Conservation (phyloP, 1,284 basidiomycete genomes). For the Naganishia liquefaciens region DNA sequence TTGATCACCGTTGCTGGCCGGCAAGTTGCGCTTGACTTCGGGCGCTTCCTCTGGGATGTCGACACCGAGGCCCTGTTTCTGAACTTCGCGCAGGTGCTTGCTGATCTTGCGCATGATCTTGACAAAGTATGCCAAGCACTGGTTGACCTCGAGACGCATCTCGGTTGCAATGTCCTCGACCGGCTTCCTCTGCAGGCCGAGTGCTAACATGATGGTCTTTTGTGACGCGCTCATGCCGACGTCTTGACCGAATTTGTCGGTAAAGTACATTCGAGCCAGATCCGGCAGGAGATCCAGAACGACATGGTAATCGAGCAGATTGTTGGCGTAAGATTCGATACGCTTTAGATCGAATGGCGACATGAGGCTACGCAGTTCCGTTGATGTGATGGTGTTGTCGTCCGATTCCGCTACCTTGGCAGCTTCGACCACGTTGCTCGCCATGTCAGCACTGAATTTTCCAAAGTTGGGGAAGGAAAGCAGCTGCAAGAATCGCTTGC, state of each 20-base stretch:
- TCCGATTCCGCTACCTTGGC: constrained; percentile 38
- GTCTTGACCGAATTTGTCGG: constrained; percentile 64
- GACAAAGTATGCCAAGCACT: constrained; percentile 85
- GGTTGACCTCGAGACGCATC: constrained; percentile 78
- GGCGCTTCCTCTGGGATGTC: constrained; percentile 56
- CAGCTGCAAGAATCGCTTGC: constrained; percentile 82
- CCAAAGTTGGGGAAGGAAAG: constrained; percentile 87
- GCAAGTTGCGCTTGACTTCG: constrained; percentile 38
- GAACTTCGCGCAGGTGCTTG: constrained; percentile 75
- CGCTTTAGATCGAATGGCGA: constrained; percentile 96
- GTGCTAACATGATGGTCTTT: constrained; percentile 79
- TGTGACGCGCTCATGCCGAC: constrained; percentile 78
- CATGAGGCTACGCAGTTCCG: constrained; percentile 72
- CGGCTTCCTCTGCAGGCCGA: constrained; percentile 88
- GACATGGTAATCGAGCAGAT: constrained; percentile 94
- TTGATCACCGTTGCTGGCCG: constrained; percentile 28
- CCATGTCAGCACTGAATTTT: constrained; percentile 83
- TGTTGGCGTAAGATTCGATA: constrained; percentile 91
- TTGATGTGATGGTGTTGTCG: constrained; percentile 58
- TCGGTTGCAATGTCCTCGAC: constrained; percentile 89
- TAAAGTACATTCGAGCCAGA: constrained; percentile 80
- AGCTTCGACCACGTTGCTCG: constrained; percentile 85
- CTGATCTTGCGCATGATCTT: constrained; percentile 86
- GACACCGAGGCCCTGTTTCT: constrained; percentile 71
- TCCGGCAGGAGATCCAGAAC: constrained; percentile 87